These are phyloP conservation scores for Epichloe elymi DNA, from an alignment of 2,329 filamentous ascomycete species.

Conservation along the genomic window DNA sequence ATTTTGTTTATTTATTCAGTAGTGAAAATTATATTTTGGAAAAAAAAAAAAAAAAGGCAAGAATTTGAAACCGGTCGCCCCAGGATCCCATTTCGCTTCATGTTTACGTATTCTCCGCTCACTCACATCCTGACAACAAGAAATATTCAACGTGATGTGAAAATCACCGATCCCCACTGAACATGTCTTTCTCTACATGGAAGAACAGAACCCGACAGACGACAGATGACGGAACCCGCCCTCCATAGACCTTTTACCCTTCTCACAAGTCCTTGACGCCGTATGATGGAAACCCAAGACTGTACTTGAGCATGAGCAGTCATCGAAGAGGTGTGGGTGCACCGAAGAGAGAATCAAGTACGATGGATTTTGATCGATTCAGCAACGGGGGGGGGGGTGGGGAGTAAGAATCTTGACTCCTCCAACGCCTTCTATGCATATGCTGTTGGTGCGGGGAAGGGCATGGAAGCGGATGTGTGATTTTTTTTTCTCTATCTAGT, in stretches of 20 bases:
- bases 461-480: not conserved
- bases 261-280: not conserved
- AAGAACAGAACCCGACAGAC: not conserved
- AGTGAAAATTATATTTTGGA: not conserved
- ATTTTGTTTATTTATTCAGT: not conserved
- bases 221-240: not conserved
- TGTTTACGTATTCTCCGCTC: not conserved
- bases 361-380: too few species aligned
- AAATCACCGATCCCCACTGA: too few species aligned
- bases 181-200: too few species aligned
- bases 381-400: not conserved
- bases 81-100: not conserved
- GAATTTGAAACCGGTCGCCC: not conserved
- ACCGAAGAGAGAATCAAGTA: not conserved
- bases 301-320: not conserved
- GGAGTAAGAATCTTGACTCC: not conserved
- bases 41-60: not conserved
- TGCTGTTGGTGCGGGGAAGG: not conserved
- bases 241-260: not conserved
- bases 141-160: not conserved
- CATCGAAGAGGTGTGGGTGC: not conserved
- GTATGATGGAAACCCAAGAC: not conserved
- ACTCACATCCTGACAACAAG: not conserved
- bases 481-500: not conserved
- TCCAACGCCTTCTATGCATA: slow-evolving; percentile 24